phyloP scores from a whole-genome alignment of 2,329 filamentous ascomycete species.

The Ambrosiella xylebori region DNA sequence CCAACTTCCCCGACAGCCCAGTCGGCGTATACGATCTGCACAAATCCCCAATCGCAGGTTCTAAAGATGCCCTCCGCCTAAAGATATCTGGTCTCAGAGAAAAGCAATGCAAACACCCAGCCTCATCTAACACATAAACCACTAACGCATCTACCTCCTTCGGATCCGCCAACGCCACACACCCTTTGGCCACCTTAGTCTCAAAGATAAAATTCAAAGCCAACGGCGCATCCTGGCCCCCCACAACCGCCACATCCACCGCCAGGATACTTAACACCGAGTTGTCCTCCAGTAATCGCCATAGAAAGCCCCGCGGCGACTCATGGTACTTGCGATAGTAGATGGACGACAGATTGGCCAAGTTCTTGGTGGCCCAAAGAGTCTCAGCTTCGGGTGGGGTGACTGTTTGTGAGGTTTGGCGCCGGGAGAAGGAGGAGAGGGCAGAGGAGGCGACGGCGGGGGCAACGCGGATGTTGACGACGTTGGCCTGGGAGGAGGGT shows the following conservation, averaged over 20 bases:
- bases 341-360: constrained; percentile 65
- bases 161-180: constrained; percentile 68
- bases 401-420: neutral
- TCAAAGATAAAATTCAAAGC: constrained; percentile 65
- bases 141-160: constrained; percentile 60
- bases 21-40: constrained; percentile 58
- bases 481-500: constrained; percentile 48
- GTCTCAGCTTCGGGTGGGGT: constrained; percentile 47
- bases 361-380: constrained; percentile 51
- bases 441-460: constrained; percentile 27
- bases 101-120: constrained; percentile 69
- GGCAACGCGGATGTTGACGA: constrained; percentile 53
- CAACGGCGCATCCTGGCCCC: constrained; percentile 49
- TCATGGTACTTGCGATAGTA: constrained; percentile 65
- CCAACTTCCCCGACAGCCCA: constrained; percentile 59
- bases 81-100: constrained; percentile 73
- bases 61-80: constrained; percentile 47
- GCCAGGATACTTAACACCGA: constrained; percentile 67
- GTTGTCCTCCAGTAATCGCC: constrained; percentile 70
- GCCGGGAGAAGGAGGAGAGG: constrained; percentile 16
- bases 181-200: constrained; percentile 53
- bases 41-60: constrained; percentile 57
- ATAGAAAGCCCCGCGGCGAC: constrained; percentile 73
- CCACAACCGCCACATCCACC: constrained; percentile 48
- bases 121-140: constrained; percentile 62